These are phyloP conservation scores for Coemansia nantahalensis DNA, from an alignment of 192 early-diverging fungal genomes.

Conservation along the genomic window DNA sequence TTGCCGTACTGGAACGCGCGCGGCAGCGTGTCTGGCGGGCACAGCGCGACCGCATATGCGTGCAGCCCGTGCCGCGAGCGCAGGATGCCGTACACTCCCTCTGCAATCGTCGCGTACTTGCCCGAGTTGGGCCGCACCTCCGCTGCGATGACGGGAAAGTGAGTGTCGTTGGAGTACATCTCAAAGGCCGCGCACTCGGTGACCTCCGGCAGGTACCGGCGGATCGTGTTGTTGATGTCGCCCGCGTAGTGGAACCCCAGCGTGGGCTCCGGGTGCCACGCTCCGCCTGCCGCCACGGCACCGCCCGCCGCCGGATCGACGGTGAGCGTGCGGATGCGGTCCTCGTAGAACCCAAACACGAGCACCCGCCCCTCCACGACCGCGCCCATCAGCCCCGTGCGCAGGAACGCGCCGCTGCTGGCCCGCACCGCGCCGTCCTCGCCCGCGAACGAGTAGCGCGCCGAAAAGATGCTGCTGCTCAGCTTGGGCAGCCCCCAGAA, in stretches of 20 bases:
- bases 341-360: constrained; percentile 75
- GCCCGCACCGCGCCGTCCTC: constrained; percentile 7
- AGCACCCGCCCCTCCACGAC: constrained; percentile 68
- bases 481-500: constrained; percentile 79
- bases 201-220: constrained; percentile 31
- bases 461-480: constrained; percentile 71
- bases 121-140: constrained; percentile 59
- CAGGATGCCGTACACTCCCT: constrained; percentile 57
- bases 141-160: constrained; percentile 68
- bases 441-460: constrained; percentile 42
- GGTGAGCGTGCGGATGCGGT: constrained; percentile 63
- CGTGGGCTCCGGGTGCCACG: constrained; percentile 29
- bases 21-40: constrained; percentile 60
- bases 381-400: constrained; percentile 73
- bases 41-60: constrained; percentile 61
- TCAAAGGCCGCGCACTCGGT: constrained; percentile 61
- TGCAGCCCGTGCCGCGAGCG: constrained; percentile 61
- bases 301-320: constrained; percentile 7
- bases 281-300: background rate
- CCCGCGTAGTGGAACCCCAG: constrained; percentile 47
- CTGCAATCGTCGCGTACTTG: constrained; percentile 55
- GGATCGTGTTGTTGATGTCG: constrained; percentile 35
- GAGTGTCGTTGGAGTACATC: constrained; percentile 64
- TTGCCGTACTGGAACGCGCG: constrained; percentile 69
- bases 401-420: constrained; percentile 65